A percentile compares a stretch with the other conserved stretches of the same genome.
Evolutionary conservation across 306 rosid species (phyloP).

Genomic region (Trifolium repens): DNA sequence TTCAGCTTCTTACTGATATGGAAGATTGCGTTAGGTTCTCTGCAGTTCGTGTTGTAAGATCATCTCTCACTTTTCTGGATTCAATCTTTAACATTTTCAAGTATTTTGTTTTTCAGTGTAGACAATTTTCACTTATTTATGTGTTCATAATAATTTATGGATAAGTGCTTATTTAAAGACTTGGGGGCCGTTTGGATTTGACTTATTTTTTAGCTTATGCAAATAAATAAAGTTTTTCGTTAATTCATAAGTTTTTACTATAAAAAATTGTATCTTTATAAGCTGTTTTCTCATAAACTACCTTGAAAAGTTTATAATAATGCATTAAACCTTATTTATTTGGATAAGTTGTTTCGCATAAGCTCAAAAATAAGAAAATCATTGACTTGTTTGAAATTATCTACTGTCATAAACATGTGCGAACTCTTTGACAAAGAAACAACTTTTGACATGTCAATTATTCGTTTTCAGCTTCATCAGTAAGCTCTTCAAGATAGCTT

Average conservation of each 20-base stretch:
- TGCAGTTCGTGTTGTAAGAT: constrained; percentile 71
- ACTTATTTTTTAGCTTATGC: too few relatives aligned
- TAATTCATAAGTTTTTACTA: too few relatives aligned
- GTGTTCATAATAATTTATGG: background rate
- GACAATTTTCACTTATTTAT: background rate
- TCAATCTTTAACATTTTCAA: background rate
- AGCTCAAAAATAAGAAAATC: too few relatives aligned
- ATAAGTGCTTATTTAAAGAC: background rate
- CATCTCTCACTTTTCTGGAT: background rate
- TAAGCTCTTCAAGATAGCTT: background rate
- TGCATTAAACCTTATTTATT: too few relatives aligned
- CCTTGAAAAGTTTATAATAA: too few relatives aligned
- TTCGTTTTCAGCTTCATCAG: background rate
- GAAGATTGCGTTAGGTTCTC: constrained; percentile 64
- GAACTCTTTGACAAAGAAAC: background rate
- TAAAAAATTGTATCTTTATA: too few relatives aligned
- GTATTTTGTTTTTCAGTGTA: background rate
- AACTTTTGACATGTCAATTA: background rate
- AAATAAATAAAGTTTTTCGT: too few relatives aligned
- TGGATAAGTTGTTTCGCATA: too few relatives aligned
- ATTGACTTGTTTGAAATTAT: too few relatives aligned
- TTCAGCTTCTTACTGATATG: constrained; percentile 72
- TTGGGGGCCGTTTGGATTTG: too few relatives aligned
- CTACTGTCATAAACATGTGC: too few relatives aligned
- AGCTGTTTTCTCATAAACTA: too few relatives aligned